Conservation (phyloP, 495 filamentous ascomycete genomes). For the Platismatia glauca region DNA sequence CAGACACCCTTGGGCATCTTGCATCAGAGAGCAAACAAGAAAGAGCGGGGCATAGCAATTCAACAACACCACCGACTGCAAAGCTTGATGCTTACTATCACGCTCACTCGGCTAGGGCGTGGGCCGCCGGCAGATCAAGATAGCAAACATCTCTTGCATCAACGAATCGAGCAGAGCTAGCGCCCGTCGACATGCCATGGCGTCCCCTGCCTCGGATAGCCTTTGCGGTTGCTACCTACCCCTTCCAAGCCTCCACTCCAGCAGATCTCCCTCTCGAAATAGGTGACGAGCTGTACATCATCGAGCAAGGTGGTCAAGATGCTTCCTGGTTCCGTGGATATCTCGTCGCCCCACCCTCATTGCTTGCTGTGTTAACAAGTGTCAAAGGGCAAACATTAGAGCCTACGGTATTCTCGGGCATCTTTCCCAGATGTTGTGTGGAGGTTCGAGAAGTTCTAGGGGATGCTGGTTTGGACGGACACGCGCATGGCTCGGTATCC, state of each 20-base stretch:
- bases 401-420: slow-evolving; percentile 90
- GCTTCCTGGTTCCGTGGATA: slow-evolving; percentile 93
- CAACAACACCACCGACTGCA: not conserved
- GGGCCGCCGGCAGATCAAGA: not conserved
- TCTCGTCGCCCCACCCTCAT: slow-evolving; percentile 83
- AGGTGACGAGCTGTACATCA: slow-evolving; percentile 96
- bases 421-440: slow-evolving; percentile 90
- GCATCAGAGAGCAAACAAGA: slow-evolving; percentile 10
- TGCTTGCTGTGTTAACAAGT: slow-evolving; percentile 86
- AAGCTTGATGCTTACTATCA: slow-evolving; percentile 7
- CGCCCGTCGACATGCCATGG: slow-evolving; percentile 69
- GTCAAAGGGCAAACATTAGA: slow-evolving; percentile 89
- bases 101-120: not conserved
- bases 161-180: not conserved
- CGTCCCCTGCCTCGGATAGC: slow-evolving; percentile 92
- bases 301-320: slow-evolving; percentile 82
- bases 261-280: slow-evolving; percentile 95
- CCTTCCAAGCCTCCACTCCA: slow-evolving; percentile 75
- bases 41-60: not conserved
- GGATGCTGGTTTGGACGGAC: slow-evolving; percentile 42
- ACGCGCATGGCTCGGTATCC: slow-evolving; percentile 2
- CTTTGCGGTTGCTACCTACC: slow-evolving; percentile 90
- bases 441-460: slow-evolving; percentile 70
- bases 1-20: slow-evolving; percentile 6
- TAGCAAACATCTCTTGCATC: slow-evolving; percentile 1